phyloP scores from a whole-genome alignment of 2,329 filamentous ascomycete genomes.

The Ambrosiella beaveri region DNA sequence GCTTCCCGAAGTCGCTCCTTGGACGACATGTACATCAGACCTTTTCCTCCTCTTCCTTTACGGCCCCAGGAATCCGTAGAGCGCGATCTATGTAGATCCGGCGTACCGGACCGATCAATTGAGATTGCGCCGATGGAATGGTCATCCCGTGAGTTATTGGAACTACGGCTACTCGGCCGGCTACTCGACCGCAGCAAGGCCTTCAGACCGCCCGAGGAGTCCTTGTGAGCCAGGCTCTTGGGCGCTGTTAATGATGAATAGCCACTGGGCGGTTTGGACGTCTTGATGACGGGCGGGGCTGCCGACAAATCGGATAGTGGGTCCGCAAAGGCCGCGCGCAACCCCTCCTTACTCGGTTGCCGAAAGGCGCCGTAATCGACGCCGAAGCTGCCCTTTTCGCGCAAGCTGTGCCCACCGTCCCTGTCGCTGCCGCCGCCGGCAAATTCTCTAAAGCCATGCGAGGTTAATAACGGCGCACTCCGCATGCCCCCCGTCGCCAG shows the following conservation, averaged over 20 bases:
- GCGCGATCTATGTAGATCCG: slow-evolving; percentile 33
- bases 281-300: slow-evolving; percentile 57
- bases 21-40: slow-evolving; percentile 58
- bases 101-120: slow-evolving; percentile 36
- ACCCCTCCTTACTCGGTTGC: slow-evolving; percentile 32
- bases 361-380: slow-evolving; percentile 56
- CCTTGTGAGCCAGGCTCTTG: slow-evolving; percentile 34
- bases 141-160: slow-evolving; percentile 37
- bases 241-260: slow-evolving; percentile 53
- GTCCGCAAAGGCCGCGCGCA: slow-evolving; percentile 19
- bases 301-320: slow-evolving; percentile 44
- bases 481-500: background rate
- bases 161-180: slow-evolving; percentile 39
- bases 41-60: slow-evolving; percentile 31
- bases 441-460: background rate
- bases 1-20: slow-evolving; percentile 44
- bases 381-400: slow-evolving; percentile 39
- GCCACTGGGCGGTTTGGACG: slow-evolving; percentile 64
- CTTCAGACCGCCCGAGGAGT: slow-evolving; percentile 34
- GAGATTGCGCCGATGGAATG: slow-evolving; percentile 48
- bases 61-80: slow-evolving; percentile 47
- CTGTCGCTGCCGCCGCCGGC: background rate
- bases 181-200: slow-evolving; percentile 41
- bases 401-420: background rate
- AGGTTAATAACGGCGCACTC: slow-evolving; percentile 3